These are phyloP conservation scores for Eucalyptus erythrocorys DNA, from an alignment of 345 rosid species.

Conservation along the genomic window DNA sequence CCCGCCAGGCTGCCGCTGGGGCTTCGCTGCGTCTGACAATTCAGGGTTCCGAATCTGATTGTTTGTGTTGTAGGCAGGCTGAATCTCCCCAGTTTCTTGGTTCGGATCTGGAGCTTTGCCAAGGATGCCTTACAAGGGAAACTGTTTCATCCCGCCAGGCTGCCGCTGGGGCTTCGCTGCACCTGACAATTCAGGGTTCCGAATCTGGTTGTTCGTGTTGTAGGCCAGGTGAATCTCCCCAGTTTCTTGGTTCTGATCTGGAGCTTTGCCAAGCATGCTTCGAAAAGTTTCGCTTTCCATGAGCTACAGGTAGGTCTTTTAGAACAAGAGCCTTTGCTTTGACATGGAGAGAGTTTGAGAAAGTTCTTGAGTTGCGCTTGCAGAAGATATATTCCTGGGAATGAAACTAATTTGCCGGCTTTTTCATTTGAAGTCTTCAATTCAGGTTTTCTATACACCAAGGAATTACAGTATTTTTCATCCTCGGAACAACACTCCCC, in stretches of 20 bases:
- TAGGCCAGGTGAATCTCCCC: neutral
- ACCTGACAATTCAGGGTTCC: neutral
- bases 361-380: too few relatives aligned
- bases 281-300: neutral
- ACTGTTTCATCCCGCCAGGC: neutral
- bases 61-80: neutral
- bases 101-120: neutral
- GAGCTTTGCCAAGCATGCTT: neutral
- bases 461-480: too few relatives aligned
- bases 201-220: neutral
- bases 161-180: neutral
- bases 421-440: too few relatives aligned
- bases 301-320: neutral
- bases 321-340: too few relatives aligned
- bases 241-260: neutral
- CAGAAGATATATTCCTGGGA: too few relatives aligned
- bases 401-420: too few relatives aligned
- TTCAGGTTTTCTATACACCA: too few relatives aligned
- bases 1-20: neutral
- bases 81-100: neutral
- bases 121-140: neutral
- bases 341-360: too few relatives aligned
- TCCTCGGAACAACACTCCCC: too few relatives aligned
- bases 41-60: neutral
- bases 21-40: neutral